Conservation (phyloP, 2,329 filamentous ascomycete genomes). For the Diaporthe vexans region DNA sequence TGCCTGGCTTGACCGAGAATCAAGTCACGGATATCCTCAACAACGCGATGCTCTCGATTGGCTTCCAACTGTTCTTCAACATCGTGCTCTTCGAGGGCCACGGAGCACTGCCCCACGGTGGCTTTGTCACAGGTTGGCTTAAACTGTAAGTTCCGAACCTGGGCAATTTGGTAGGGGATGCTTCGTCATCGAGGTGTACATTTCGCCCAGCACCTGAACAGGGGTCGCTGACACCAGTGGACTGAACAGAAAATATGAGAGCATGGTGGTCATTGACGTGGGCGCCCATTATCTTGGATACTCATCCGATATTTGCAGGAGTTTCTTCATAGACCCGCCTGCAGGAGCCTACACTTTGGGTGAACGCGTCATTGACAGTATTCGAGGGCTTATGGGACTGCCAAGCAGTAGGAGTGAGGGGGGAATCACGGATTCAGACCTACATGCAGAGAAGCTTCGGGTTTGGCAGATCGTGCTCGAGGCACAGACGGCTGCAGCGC, state of each 20-base stretch:
- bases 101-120: slow-evolving; percentile 67
- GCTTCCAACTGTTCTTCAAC: slow-evolving; percentile 72
- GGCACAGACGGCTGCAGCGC: slow-evolving; percentile 70
- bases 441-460: slow-evolving; percentile 64
- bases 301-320: slow-evolving; percentile 74
- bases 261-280: slow-evolving; percentile 74
- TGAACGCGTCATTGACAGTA: not conserved
- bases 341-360: not conserved
- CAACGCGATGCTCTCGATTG: slow-evolving; percentile 65
- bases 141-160: slow-evolving; percentile 51
- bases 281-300: slow-evolving; percentile 74
- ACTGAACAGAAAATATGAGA: slow-evolving; percentile 58
- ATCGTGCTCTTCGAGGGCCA: slow-evolving; percentile 74
- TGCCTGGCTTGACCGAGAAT: slow-evolving; percentile 69
- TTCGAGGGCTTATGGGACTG: not conserved
- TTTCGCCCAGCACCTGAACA: too few species aligned
- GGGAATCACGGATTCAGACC: slow-evolving; percentile 35
- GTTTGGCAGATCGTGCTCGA: slow-evolving; percentile 74
- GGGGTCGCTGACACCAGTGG: too few species aligned
- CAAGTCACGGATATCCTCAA: slow-evolving; percentile 70
- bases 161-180: too few species aligned
- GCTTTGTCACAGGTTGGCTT: slow-evolving; percentile 65
- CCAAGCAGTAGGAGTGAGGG: not conserved
- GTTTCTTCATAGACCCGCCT: slow-evolving; percentile 66
- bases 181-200: too few species aligned